Conservation (phyloP, 441 rosid genomes). For the Iberis amara region DNA sequence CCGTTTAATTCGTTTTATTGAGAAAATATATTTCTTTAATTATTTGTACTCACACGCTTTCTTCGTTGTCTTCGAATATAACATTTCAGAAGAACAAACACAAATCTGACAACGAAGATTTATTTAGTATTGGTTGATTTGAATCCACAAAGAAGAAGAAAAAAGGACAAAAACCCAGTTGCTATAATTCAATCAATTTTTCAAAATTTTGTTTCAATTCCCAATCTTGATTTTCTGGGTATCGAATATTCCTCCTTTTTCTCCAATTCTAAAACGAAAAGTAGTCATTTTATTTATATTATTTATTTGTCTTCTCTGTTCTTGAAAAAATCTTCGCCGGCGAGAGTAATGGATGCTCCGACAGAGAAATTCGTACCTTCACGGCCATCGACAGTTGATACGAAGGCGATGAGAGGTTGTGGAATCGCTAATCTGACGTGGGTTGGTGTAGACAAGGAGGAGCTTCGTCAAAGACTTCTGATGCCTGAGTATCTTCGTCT, state of each 20-base stretch:
- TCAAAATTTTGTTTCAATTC: background rate
- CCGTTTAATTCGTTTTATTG: conserved; percentile 14
- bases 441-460: conserved; percentile 62
- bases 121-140: conserved; percentile 18
- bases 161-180: background rate
- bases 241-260: background rate
- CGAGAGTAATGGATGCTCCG: conserved; percentile 30
- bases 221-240: conserved; percentile 15
- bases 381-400: conserved; percentile 50
- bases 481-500: conserved; percentile 69
- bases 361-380: conserved; percentile 41
- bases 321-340: conserved; percentile 16
- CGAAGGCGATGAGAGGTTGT: conserved; percentile 51
- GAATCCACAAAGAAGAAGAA: conserved; percentile 9
- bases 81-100: background rate
- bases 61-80: conserved; percentile 25
- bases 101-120: conserved; percentile 24
- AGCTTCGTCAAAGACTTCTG: conserved; percentile 42
- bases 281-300: background rate
- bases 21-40: background rate
- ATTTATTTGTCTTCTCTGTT: too few relatives aligned
- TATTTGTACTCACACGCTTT: conserved; percentile 18
- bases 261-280: conserved; percentile 27
- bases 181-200: background rate
- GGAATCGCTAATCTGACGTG: conserved; percentile 67